Percentiles rank a stretch among this genome's conserved stretches.
These are phyloP conservation scores for Tricholoma hemisulphureum DNA, from an alignment of 768 basidiomycete genomes.

Conservation along the genomic window DNA sequence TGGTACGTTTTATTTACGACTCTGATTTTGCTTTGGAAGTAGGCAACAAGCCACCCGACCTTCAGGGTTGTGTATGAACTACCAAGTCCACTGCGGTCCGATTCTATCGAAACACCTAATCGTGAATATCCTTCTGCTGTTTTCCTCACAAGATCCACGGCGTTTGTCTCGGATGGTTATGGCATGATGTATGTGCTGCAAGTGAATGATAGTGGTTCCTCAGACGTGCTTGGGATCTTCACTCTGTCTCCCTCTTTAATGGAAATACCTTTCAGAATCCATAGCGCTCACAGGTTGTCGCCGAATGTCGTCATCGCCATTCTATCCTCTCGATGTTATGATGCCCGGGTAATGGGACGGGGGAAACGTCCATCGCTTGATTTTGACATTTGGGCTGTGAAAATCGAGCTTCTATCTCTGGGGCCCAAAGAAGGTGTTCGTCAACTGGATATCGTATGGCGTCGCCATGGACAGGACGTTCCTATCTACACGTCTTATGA, in stretches of 20 bases:
- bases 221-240: slow-evolving; percentile 52
- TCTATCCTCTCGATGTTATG: slow-evolving; percentile 59
- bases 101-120: slow-evolving; percentile 40
- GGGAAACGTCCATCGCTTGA: slow-evolving; percentile 32
- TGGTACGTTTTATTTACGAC: neutral
- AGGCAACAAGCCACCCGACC: slow-evolving; percentile 51
- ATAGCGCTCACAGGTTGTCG: slow-evolving; percentile 29
- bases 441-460: slow-evolving; percentile 63
- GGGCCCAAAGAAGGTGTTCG: slow-evolving; percentile 28
- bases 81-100: slow-evolving; percentile 48
- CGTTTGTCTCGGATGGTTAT: slow-evolving; percentile 67
- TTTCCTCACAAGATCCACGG: slow-evolving; percentile 48
- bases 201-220: slow-evolving; percentile 36
- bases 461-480: slow-evolving; percentile 65
- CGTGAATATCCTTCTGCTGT: slow-evolving; percentile 74
- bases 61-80: slow-evolving; percentile 61
- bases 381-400: slow-evolving; percentile 68
- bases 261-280: slow-evolving; percentile 39
- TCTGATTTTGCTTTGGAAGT: slow-evolving; percentile 29
- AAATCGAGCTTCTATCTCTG: slow-evolving; percentile 45
- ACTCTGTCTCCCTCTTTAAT: slow-evolving; percentile 41
- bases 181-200: slow-evolving; percentile 65
- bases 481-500: slow-evolving; percentile 58
- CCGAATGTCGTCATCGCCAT: slow-evolving; percentile 44
- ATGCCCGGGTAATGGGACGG: slow-evolving; percentile 13